Evolutionary conservation across 129 eudicot genomes (phyloP), one percentile per base, ranked within the genome.

Genomic region (Flaveria trinervia): DNA sequence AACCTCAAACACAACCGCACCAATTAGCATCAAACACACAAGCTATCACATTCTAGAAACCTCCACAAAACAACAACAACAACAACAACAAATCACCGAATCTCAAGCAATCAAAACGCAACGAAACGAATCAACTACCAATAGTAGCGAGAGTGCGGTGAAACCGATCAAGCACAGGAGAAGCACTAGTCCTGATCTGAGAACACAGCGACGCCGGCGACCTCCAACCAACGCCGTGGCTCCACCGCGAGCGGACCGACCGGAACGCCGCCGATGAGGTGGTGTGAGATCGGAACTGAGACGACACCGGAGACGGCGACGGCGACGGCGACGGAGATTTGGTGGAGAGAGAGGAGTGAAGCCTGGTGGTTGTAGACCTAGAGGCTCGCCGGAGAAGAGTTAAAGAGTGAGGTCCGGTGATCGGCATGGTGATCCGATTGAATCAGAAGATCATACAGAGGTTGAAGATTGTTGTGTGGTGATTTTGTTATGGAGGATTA

Each of bases 201-300:
- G 83, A 79, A 6, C 73, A 64, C 50, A 79, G 43, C 30, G 77
- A 79, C 0, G 77, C 82, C 23, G 78, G 79, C 16, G 83, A 79
- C 83, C 55, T 79, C 83, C 83, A 79, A 65, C 72, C 78, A 20
- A 79, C 83, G 18, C 83, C 83, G 78, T 79, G 83, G 48, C 83
- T 79, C 83, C 78, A 79, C 43, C 73, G 60, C 43, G 83, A 79
- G 55, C 83, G 83, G 51, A 79, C 68, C 57, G 73, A 18, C 1
- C 74, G 69, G 23, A 67, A 65, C 30, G 79, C 69, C 15, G 83
- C 74, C 10, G 83, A 43, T 14, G 83, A 70, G 62, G 83, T 18
- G 22, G 83, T 46, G 44, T 67, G 70, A 80, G 83, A 67, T 56
- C 83, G 83, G 20, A 62, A 18, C 60, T 54, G 79, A n/a, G 79